Conservation (phyloP, 805 yeast species). For the Scheffersomyces coipomensis region DNA sequence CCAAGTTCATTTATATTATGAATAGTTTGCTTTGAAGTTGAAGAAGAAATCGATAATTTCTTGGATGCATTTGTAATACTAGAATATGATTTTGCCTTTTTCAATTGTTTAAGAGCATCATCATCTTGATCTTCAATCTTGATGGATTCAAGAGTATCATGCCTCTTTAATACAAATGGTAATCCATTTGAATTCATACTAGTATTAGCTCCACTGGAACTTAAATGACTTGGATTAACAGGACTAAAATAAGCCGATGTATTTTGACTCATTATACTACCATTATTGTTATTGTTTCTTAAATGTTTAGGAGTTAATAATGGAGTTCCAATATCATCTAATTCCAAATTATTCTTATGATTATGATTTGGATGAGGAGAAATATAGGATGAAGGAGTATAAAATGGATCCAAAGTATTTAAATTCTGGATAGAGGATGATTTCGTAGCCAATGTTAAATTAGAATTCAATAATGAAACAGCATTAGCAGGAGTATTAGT, state of each 20-base stretch:
- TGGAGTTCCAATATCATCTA: slow-evolving; percentile 22
- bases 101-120: slow-evolving; percentile 41
- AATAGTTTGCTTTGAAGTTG: background rate
- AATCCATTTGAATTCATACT: slow-evolving; percentile 3
- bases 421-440: slow-evolving; percentile 9
- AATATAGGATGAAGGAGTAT: slow-evolving; percentile 24
- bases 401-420: slow-evolving; percentile 30
- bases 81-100: slow-evolving; percentile 33
- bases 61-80: slow-evolving; percentile 5
- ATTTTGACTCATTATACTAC: background rate
- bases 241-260: slow-evolving; percentile 12
- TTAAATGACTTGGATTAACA: slow-evolving; percentile 7
- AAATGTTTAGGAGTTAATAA: slow-evolving; percentile 16
- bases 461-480: slow-evolving; percentile 10
- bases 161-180: slow-evolving; percentile 16
- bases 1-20: background rate
- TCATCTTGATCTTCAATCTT: slow-evolving; percentile 39
- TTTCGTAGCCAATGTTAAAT: slow-evolving; percentile 5
- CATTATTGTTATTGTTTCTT: background rate
- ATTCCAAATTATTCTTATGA: slow-evolving; percentile 10
- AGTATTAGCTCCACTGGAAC: slow-evolving; percentile 4
- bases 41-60: background rate
- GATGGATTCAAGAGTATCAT: slow-evolving; percentile 30
- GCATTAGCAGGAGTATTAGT: slow-evolving; percentile 11
- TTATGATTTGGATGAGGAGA: slow-evolving; percentile 22